These are phyloP conservation scores for Cutaneotrichosporon sp. DNA, from an alignment of 1,284 basidiomycete species.

Conservation along the genomic window DNA sequence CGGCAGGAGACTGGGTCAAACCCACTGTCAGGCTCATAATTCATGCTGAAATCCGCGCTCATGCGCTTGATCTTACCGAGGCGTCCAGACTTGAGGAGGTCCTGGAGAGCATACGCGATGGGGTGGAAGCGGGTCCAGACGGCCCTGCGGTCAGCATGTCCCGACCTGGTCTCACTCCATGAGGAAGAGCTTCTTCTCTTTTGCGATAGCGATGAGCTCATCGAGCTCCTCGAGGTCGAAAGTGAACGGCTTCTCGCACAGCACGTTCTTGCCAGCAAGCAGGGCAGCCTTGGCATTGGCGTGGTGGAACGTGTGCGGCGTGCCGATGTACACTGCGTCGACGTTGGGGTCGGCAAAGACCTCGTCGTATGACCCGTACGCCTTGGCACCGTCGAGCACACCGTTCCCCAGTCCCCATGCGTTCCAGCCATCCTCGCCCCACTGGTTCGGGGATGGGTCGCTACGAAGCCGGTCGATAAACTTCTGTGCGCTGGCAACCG, in stretches of 20 bases:
- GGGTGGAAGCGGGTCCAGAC: conserved; percentile 54
- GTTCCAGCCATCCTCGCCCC: conserved; percentile 24
- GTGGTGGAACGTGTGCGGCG: conserved; percentile 84
- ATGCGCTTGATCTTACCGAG: conserved; percentile 52
- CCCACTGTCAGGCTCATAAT: conserved; percentile 71
- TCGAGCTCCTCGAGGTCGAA: too few species aligned
- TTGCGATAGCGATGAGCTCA: too few species aligned
- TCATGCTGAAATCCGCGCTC: conserved; percentile 69
- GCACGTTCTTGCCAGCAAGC: conserved; percentile 76
- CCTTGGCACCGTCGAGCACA: conserved; percentile 57
- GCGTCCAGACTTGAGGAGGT: conserved; percentile 45
- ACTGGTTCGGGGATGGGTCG: neutral
- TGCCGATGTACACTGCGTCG: conserved; percentile 78
- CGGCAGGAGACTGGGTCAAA: conserved; percentile 18
- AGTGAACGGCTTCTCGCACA: conserved; percentile 58
- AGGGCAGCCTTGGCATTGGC: conserved; percentile 73
- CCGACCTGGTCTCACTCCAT: conserved; percentile 69
- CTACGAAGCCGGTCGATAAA: conserved; percentile 62
- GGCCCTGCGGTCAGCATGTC: conserved; percentile 32
- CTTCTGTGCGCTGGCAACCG: conserved; percentile 64
- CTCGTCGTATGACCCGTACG: conserved; percentile 73
- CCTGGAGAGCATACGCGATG: conserved; percentile 49
- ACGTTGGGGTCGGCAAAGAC: conserved; percentile 72
- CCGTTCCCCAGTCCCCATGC: conserved; percentile 43
- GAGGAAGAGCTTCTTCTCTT: conserved; percentile 58